Evolutionary conservation across 1,139 yeast species (phyloP), one percentile per base, ranked within the genome.

Genomic region (Blastobotrys apis): DNA sequence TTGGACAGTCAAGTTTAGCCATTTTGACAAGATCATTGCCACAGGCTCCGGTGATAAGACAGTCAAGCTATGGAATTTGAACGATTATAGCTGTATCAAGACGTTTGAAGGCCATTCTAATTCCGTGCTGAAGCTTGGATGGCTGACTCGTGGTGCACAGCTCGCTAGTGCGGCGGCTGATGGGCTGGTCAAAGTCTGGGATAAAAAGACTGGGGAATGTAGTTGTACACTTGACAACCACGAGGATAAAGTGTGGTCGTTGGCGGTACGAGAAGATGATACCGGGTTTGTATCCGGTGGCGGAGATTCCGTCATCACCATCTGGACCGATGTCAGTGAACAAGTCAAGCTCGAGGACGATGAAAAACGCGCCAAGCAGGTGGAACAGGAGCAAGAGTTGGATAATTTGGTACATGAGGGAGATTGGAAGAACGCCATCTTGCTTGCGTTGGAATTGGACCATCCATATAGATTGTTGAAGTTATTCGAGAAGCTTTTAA

Each of bases 41-140:
- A 90, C 97, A 0, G 81, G 84, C 13, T 79, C 94, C 40, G 97
- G 97, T 51, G 99, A 92, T 65, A 87, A 86, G 62, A 83, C 96
- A 1, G 75, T 85, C 48, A 84, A 87, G 60, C 72, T 88, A 33
- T 92, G 99, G 99, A 84, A 86, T 31, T 68, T 92, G 54, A 74
- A 71, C 40, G 92, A 86, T 57, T 87, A 74, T 62, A 72, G 81
- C 2, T 87, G 95, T 58, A 63, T 75, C 37, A 80, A 81, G 56
- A 92, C 97, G 1, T 81, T 90, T 58, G 97, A 92, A 66, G 97
- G 98, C 2, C 97, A 90, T 62, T 80, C 95, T 9, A 92, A 90
- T 60, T 84, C 97, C 0, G 90, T 92, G 4, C 92, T 90, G 65
- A 76, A 94, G 66, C 82, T 82, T 36, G 73, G 76, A 33, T 86